Base-by-base conservation (phyloP, 2,329 filamentous ascomycete genomes). In the Aspergillus piperis region DNA sequence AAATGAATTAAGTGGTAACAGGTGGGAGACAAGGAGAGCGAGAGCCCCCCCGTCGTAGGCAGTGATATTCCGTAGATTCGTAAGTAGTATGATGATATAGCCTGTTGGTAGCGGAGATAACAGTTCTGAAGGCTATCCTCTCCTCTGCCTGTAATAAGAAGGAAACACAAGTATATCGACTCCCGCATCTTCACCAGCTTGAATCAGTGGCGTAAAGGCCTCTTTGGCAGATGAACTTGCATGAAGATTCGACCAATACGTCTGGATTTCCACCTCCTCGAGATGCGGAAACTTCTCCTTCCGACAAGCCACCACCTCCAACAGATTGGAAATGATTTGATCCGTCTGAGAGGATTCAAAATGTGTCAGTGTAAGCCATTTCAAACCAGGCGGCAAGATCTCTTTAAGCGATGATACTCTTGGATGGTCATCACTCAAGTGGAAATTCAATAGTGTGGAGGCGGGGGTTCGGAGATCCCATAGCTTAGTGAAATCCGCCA, bases 401-500 rank as follows among this genome's bases (percentile, higher is more conserved):
- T 44, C 15, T 23, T 54, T 42, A 15, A 54, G 38, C 11, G 52
- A 25, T 1, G 47, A 30, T 3, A 42, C 13, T 25, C 3, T 32
- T 7, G 23, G 19, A 4, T 5, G 21, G 11, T 15, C 3, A 39
- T 21, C 10, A 13, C 17, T 19, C 23, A 30, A 17, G 23, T 42
- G 52, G 41, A 60, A 36, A n/a, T 49, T 38, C 6, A 60, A 21
- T 2, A 57, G 13, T 15, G 57, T 60, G 19, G 49, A 19, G 11
- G 25, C 54, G 11, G 44, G 49, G 7, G 54, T 39, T 2, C 47
- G 49, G 17, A 60, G 47, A 21, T 57, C 38, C 15, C 30, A 30
- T 15, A 60, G 17, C 15, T 47, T 21, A 13, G 19, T 32, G 39
- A 60, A 60, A 19, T 54, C 54, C 10, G 49, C 54, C 15, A 60